Percentiles rank a stretch among this genome's conserved stretches.
These are phyloP conservation scores for Graphilbum ipis-grandicollis DNA, from an alignment of 2,329 filamentous ascomycete species.

Conservation along the genomic window DNA sequence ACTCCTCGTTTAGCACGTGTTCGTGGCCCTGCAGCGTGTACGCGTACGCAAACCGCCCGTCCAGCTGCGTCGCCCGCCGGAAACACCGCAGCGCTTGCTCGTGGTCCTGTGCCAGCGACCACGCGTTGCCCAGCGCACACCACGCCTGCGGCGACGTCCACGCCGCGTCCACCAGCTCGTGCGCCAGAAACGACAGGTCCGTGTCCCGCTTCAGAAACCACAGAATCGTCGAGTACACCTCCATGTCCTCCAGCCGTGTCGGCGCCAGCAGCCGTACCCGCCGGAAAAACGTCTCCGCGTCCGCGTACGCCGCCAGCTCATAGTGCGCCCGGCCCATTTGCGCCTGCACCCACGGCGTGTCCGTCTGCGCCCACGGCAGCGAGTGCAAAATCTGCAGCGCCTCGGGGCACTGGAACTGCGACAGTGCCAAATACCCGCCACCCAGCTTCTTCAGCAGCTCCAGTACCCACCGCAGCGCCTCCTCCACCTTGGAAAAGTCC, in stretches of 20 bases:
- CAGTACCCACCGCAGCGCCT: constrained; percentile 59
- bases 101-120: constrained; percentile 80
- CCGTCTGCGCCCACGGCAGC: constrained; percentile 58
- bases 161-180: constrained; percentile 73
- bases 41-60: constrained; percentile 83
- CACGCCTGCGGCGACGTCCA: constrained; percentile 88
- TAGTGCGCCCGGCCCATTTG: constrained; percentile 85
- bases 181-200: constrained; percentile 78
- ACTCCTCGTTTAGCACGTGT: constrained; percentile 90
- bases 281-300: constrained; percentile 75
- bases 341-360: constrained; percentile 84
- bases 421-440: constrained; percentile 59
- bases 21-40: constrained; percentile 94
- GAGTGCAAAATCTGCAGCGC: constrained; percentile 58
- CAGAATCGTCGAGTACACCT: constrained; percentile 95
- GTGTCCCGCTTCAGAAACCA: constrained; percentile 93
- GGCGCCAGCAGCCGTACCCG: constrained; percentile 66
- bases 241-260: constrained; percentile 82
- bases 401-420: constrained; percentile 62
- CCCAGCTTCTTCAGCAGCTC: constrained; percentile 72
- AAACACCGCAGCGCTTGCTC: constrained; percentile 92
- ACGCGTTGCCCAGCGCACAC: constrained; percentile 90
- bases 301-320: constrained; percentile 70
- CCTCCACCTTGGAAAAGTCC: constrained; percentile 50
- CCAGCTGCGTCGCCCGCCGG: constrained; percentile 78